phyloP scores from a whole-genome alignment of 176 grass and related monocot species.

The Paspalum vaginatum region DNA sequence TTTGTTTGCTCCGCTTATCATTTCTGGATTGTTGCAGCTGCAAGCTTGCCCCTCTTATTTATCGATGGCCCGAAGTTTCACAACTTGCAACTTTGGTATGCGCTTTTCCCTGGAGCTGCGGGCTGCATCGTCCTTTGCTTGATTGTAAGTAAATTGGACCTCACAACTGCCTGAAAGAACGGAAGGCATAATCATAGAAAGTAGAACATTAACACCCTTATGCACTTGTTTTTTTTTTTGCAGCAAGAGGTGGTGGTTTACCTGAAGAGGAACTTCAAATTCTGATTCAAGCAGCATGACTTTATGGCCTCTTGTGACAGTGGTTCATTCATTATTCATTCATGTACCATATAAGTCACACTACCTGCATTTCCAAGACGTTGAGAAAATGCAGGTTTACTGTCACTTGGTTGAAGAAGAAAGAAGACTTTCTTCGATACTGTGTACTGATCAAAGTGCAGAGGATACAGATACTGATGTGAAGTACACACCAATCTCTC shows the following conservation, averaged over 20 bases:
- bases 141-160: slow-evolving; percentile 67
- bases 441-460: slow-evolving; percentile 21
- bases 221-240: slow-evolving; percentile 43
- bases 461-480: slow-evolving; percentile 32
- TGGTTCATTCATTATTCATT: slow-evolving; percentile 28
- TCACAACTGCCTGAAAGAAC: slow-evolving; percentile 2
- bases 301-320: slow-evolving; percentile 13
- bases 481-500: slow-evolving; percentile 28
- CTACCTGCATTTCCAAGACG: neutral
- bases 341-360: slow-evolving; percentile 25
- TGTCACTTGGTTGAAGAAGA: slow-evolving; percentile 21
- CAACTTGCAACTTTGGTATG: slow-evolving; percentile 81
- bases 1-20: neutral
- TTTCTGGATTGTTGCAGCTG: slow-evolving; percentile 60
- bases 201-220: slow-evolving; percentile 33
- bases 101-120: slow-evolving; percentile 80
- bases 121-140: slow-evolving; percentile 85
- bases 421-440: slow-evolving; percentile 25
- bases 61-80: slow-evolving; percentile 86
- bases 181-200: slow-evolving; percentile 15
- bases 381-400: slow-evolving; percentile 32
- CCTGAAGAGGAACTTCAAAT: slow-evolving; percentile 87
- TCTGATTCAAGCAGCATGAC: slow-evolving; percentile 52
- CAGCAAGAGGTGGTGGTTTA: slow-evolving; percentile 95
- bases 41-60: slow-evolving; percentile 91